phyloP scores from a whole-genome alignment of 345 rosid genomes.

The Salix caprea region DNA sequence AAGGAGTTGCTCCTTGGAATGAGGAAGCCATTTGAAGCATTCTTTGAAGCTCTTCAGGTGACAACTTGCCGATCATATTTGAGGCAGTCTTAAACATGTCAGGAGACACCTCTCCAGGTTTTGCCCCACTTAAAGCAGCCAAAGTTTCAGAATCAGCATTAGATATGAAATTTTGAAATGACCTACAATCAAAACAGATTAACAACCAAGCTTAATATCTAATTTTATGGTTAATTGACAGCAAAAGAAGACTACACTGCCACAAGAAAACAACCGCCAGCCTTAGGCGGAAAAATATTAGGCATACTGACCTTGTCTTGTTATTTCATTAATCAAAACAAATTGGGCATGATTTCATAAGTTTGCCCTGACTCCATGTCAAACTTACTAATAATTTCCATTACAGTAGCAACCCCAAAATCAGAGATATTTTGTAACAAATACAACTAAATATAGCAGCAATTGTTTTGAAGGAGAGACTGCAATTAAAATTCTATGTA shows the following conservation, averaged over 20 bases:
- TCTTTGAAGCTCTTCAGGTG: slow-evolving; percentile 83
- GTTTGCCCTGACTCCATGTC: neutral
- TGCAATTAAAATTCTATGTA: neutral
- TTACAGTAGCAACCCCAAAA: neutral
- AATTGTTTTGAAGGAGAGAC: neutral
- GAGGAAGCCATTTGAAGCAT: slow-evolving; percentile 82
- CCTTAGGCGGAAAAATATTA: neutral
- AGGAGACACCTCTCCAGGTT: slow-evolving; percentile 69
- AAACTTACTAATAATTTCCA: neutral
- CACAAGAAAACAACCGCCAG: neutral
- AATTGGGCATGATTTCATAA: neutral
- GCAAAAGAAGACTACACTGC: neutral
- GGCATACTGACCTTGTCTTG: neutral
- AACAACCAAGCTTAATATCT: neutral
- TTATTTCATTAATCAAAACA: neutral
- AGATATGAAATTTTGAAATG: slow-evolving; percentile 74
- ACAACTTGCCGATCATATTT: slow-evolving; percentile 80
- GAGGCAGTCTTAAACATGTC: slow-evolving; percentile 83
- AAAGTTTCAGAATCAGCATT: slow-evolving; percentile 65
- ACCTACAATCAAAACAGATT: slow-evolving; percentile 35
- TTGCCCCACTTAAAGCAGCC: slow-evolving; percentile 65
- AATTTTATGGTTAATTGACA: neutral
- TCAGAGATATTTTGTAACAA: neutral
- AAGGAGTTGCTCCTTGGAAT: slow-evolving; percentile 52
- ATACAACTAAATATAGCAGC: neutral